These are phyloP conservation scores for Selaginella moellendorffii DNA, from an alignment of 75 land plant genomes.

Conservation along the genomic window DNA sequence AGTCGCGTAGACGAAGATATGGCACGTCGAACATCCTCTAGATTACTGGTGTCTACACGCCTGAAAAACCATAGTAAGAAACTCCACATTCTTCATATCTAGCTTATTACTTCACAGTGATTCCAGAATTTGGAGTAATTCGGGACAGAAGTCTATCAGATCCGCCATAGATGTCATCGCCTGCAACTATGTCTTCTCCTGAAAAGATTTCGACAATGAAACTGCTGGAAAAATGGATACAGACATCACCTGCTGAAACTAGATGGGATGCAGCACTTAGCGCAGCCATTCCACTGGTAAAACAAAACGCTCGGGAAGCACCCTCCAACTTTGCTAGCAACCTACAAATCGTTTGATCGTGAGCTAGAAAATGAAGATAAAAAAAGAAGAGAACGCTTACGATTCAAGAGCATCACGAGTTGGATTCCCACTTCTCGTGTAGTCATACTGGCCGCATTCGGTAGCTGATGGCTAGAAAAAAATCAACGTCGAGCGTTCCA, in stretches of 20 bases:
- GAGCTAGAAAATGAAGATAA: too few species aligned
- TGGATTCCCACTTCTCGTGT: constrained; percentile 97
- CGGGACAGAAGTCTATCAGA: constrained; percentile 79
- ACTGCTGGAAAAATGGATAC: not conserved
- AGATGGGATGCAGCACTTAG: constrained; percentile 63
- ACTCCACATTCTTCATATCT: too few species aligned
- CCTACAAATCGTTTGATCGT: too few species aligned
- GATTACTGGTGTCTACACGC: constrained; percentile 57
- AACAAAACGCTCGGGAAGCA: constrained; percentile 86
- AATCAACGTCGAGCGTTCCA: too few species aligned
- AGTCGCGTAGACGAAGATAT: constrained; percentile 65
- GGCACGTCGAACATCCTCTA: constrained; percentile 58
- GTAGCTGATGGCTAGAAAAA: constrained; percentile 73
- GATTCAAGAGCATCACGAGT: constrained; percentile 71
- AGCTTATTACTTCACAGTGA: constrained; percentile 68
- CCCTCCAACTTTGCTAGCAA: constrained; percentile 77
- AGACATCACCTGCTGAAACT: constrained; percentile 50
- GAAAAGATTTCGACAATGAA: constrained; percentile 6
- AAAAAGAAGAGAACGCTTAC: too few species aligned
- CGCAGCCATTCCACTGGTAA: constrained; percentile 97
- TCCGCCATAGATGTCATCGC: constrained; percentile 93
- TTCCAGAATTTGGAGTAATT: constrained; percentile 59
- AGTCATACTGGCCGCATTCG: constrained; percentile 76
- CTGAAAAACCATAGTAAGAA: constrained; percentile 20
- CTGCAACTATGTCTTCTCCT: constrained; percentile 96